Percentiles rank a stretch among this genome's conserved stretches.
Evolutionary conservation across 2,329 filamentous ascomycete genomes (phyloP).

Genomic region (Trichophyton benhamiae): DNA sequence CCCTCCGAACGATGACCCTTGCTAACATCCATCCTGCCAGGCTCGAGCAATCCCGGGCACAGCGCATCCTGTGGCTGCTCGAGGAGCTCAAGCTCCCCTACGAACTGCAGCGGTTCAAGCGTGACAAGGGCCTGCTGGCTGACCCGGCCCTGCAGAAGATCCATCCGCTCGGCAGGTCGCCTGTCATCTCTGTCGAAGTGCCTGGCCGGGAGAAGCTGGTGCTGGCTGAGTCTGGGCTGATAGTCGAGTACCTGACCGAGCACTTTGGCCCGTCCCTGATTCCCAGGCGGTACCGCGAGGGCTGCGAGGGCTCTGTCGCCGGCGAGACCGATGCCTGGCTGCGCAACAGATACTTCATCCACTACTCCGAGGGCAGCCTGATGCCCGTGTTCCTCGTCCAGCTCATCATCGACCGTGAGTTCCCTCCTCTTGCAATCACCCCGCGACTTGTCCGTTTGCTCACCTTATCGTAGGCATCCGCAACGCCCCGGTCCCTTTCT

Average conservation of each 20-base stretch:
- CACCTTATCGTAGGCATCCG: slow-evolving; percentile 29
- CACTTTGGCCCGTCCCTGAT: slow-evolving; percentile 44
- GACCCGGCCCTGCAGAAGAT: slow-evolving; percentile 63
- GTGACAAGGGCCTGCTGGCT: slow-evolving; percentile 50
- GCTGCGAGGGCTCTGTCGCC: slow-evolving; percentile 43
- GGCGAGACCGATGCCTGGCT: slow-evolving; percentile 50
- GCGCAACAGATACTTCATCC: slow-evolving; percentile 57
- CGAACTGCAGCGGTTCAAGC: slow-evolving; percentile 67
- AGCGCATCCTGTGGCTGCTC: slow-evolving; percentile 74
- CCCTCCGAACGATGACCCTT: background rate
- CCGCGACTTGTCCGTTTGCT: too few species aligned
- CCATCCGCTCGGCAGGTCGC: slow-evolving; percentile 79
- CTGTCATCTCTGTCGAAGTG: slow-evolving; percentile 55
- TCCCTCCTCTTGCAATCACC: too few species aligned
- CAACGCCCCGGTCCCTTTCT: slow-evolving; percentile 50
- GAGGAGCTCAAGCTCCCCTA: slow-evolving; percentile 72
- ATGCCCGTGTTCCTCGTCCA: slow-evolving; percentile 58
- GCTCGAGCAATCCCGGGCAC: slow-evolving; percentile 71
- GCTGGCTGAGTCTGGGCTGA: slow-evolving; percentile 69
- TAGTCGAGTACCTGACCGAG: slow-evolving; percentile 71
- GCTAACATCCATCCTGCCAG: slow-evolving; percentile 33
- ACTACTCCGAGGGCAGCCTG: slow-evolving; percentile 74
- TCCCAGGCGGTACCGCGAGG: slow-evolving; percentile 41
- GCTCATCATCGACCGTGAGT: slow-evolving; percentile 48
- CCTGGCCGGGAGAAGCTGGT: slow-evolving; percentile 40